Percentiles rank a stretch among this genome's conserved stretches.
Conservation (phyloP, 768 basidiomycete genomes). For the Mycena vitilis region DNA sequence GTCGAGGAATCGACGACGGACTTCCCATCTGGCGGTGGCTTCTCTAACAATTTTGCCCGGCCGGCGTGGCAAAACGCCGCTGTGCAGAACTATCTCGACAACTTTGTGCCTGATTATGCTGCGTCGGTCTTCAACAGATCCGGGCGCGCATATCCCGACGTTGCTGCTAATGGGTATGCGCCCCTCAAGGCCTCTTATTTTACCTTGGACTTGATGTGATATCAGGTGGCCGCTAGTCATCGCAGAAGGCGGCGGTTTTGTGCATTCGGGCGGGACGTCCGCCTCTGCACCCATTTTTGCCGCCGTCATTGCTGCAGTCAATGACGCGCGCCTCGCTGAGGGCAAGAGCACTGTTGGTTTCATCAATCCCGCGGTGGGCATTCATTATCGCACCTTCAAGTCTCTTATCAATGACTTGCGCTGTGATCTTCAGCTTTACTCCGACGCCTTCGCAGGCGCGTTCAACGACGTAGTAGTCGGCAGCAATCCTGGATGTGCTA, state of each 20-base stretch:
- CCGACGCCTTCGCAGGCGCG: constrained; percentile 8
- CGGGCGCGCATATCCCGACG: constrained; percentile 38
- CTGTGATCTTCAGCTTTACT: constrained; percentile 17
- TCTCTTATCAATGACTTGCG: no score
- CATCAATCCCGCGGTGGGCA: constrained; percentile 48
- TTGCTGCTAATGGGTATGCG: constrained; percentile 37
- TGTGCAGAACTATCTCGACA: constrained; percentile 33
- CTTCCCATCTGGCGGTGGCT: constrained; percentile 40
- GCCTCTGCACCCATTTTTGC: constrained; percentile 57
- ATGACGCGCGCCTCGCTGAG: constrained; percentile 52
- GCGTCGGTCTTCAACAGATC: constrained; percentile 29
- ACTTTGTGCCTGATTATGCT: constrained; percentile 32
- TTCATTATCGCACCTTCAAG: not conserved
- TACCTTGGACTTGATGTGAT: no score
- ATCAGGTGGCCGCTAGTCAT: constrained; percentile 21
- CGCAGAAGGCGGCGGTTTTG: constrained; percentile 17
- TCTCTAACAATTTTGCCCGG: constrained; percentile 43
- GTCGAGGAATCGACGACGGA: constrained; percentile 22
- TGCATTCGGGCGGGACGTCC: constrained; percentile 53
- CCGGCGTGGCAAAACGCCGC: constrained; percentile 42
- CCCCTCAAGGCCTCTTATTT: no score
- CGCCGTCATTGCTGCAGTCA: constrained; percentile 56
- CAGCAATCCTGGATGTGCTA: constrained; percentile 21
- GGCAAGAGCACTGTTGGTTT: constrained; percentile 51
- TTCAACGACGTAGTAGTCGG: constrained; percentile 24